A percentile compares a stretch with the other conserved stretches of the same genome.
These are phyloP conservation scores for Brassica incana DNA, from an alignment of 345 rosid species.

Conservation along the genomic window DNA sequence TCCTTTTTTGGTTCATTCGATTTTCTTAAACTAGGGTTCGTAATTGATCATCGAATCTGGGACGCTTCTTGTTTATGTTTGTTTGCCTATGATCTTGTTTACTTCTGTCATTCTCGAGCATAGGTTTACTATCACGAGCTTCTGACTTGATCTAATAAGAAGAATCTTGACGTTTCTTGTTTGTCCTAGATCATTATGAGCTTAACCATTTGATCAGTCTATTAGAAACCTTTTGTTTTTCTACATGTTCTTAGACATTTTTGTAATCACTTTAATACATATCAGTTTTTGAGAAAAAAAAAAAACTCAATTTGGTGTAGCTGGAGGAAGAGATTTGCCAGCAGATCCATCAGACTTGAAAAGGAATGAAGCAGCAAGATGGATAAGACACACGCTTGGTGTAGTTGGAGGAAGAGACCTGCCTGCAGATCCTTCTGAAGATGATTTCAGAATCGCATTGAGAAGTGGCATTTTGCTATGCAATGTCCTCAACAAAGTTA, in stretches of 20 bases:
- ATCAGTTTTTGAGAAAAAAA: too few species aligned
- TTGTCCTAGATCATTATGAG: background rate
- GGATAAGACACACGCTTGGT: constrained; percentile 84
- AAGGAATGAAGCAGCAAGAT: constrained; percentile 84
- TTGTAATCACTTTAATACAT: background rate
- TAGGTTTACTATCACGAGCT: background rate
- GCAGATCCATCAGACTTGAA: constrained; percentile 56
- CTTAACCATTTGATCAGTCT: background rate
- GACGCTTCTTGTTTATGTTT: background rate
- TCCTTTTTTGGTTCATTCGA: background rate
- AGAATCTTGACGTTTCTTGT: background rate
- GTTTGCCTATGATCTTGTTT: background rate
- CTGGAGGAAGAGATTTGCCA: constrained; percentile 78
- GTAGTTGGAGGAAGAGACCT: constrained; percentile 86
- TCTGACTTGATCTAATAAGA: background rate
- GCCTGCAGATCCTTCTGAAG: constrained; percentile 94
- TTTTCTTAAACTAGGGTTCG: constrained; percentile 16
- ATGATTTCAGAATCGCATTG: constrained; percentile 84
- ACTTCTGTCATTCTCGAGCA: background rate
- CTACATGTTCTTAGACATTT: background rate
- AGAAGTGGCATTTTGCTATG: constrained; percentile 93
- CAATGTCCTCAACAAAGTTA: constrained; percentile 82
- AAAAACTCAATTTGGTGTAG: constrained; percentile 56
- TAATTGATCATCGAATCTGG: background rate
- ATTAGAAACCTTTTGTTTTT: background rate